These are phyloP conservation scores for Boletus mariae DNA, from an alignment of 1,284 basidiomycete genomes.

Conservation along the genomic window DNA sequence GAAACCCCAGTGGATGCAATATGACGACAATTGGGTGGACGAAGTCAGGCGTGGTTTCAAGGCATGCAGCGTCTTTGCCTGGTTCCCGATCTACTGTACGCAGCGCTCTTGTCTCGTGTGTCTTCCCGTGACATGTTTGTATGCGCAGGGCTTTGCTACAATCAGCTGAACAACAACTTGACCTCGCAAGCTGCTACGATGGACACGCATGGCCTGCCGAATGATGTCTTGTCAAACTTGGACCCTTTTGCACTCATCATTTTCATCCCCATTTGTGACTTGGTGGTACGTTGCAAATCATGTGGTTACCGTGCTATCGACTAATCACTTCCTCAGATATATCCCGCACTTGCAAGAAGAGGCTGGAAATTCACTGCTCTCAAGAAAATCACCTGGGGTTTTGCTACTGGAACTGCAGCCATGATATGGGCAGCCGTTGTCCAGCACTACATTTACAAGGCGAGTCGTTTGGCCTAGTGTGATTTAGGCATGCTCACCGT, in stretches of 20 bases:
- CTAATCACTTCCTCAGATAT: constrained; percentile 41
- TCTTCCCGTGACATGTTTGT: constrained; percentile 1
- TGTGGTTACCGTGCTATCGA: background rate
- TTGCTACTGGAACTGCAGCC: constrained; percentile 55
- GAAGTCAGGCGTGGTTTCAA: constrained; percentile 81
- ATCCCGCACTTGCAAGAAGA: constrained; percentile 65
- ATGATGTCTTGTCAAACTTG: constrained; percentile 78
- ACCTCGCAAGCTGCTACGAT: constrained; percentile 74
- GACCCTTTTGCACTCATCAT: constrained; percentile 76
- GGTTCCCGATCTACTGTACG: constrained; percentile 72
- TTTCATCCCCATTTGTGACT: constrained; percentile 69
- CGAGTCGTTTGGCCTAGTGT: constrained; percentile 12
- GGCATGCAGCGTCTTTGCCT: constrained; percentile 81
- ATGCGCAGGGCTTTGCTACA: constrained; percentile 65
- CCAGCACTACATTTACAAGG: constrained; percentile 74
- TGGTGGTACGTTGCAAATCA: constrained; percentile 35
- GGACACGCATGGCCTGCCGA: constrained; percentile 71
- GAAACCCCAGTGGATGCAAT: constrained; percentile 67
- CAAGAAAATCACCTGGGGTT: constrained; percentile 75
- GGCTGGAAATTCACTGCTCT: constrained; percentile 71
- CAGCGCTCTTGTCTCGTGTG: background rate
- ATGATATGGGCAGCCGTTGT: constrained; percentile 68
- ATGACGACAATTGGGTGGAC: constrained; percentile 78
- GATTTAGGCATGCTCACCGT: constrained; percentile 6
- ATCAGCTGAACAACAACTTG: constrained; percentile 77